A percentile compares a stretch with the other conserved stretches of the same genome.
Evolutionary conservation across 192 early-diverging fungal species (phyloP).

Genomic region (Coemansia sp.): DNA sequence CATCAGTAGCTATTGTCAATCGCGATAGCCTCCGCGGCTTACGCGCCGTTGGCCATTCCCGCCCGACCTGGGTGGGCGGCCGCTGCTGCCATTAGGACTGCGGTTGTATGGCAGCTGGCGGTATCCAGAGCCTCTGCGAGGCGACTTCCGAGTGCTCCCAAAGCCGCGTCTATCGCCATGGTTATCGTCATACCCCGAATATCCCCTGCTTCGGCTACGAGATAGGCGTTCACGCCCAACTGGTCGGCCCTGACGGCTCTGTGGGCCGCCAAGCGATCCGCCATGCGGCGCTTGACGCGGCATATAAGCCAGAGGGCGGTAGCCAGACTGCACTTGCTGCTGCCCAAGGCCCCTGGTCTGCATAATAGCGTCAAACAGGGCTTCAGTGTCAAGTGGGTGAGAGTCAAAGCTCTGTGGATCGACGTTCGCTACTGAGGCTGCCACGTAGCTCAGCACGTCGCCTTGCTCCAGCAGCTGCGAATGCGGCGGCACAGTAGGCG

Average conservation of each 20-base stretch:
- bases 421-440: constrained; percentile 29
- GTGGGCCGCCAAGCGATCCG: background rate
- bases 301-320: constrained; percentile 51
- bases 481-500: background rate
- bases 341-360: background rate
- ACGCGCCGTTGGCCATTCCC: background rate
- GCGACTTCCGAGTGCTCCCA: constrained; percentile 14
- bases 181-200: constrained; percentile 16
- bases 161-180: constrained; percentile 5
- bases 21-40: constrained; percentile 8
- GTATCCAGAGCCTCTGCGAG: constrained; percentile 17
- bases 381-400: constrained; percentile 26
- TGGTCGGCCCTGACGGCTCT: constrained; percentile 2
- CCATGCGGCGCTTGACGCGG: constrained; percentile 8
- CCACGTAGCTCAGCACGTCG: constrained; percentile 52
- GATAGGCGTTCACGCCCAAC: background rate
- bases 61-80: background rate
- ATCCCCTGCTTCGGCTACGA: constrained; percentile 40
- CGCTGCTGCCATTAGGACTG: constrained; percentile 4
- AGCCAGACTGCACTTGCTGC: constrained; percentile 22
- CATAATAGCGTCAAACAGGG: constrained; percentile 32
- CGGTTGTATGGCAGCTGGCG: constrained; percentile 49
- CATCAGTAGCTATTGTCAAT: constrained; percentile 1
- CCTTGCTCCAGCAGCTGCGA: constrained; percentile 35
- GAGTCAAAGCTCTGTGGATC: constrained; percentile 24